phyloP scores from a whole-genome alignment of 2,329 filamentous ascomycete species.

The Alternaria metachromatica region DNA sequence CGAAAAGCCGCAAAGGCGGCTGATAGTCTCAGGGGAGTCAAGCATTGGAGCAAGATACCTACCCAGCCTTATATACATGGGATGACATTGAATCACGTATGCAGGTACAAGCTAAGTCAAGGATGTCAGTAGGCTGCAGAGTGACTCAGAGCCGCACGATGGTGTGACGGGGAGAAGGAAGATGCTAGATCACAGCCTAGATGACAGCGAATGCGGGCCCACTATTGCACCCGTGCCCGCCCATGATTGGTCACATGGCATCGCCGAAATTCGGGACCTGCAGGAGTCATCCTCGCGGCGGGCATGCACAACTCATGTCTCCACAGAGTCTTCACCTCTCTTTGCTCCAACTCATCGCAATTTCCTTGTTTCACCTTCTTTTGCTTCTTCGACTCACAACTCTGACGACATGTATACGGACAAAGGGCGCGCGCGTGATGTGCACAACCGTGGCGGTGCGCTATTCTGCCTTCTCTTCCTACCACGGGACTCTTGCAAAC shows the following conservation, averaged over 20 bases:
- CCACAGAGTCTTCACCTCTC: conserved; percentile 20
- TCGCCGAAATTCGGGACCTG: conserved; percentile 34
- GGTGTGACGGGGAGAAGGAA: conserved; percentile 22
- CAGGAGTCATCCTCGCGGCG: conserved; percentile 32
- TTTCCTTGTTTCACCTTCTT: conserved; percentile 6
- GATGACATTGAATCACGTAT: conserved; percentile 25
- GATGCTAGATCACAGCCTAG: conserved; percentile 21
- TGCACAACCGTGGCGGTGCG: not conserved
- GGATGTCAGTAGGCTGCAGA: conserved; percentile 30
- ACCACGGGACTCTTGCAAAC: not conserved
- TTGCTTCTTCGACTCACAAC: conserved; percentile 19
- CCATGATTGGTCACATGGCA: conserved; percentile 42
- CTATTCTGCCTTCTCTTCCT: not conserved
- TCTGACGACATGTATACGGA: not conserved
- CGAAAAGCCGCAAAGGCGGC: conserved; percentile 42
- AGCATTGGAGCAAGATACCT: conserved; percentile 15
- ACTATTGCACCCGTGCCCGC: conserved; percentile 25
- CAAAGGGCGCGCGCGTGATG: conserved; percentile 13
- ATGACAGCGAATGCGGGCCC: conserved; percentile 28
- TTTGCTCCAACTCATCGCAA: conserved; percentile 12
- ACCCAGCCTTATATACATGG: conserved; percentile 36
- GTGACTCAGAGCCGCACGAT: conserved; percentile 45
- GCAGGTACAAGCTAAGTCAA: conserved; percentile 34
- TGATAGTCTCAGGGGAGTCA: conserved; percentile 27
- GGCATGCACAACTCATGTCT: conserved; percentile 24